phyloP scores from a whole-genome alignment of 192 early-diverging fungal species.

The Mortierella claussenii region DNA sequence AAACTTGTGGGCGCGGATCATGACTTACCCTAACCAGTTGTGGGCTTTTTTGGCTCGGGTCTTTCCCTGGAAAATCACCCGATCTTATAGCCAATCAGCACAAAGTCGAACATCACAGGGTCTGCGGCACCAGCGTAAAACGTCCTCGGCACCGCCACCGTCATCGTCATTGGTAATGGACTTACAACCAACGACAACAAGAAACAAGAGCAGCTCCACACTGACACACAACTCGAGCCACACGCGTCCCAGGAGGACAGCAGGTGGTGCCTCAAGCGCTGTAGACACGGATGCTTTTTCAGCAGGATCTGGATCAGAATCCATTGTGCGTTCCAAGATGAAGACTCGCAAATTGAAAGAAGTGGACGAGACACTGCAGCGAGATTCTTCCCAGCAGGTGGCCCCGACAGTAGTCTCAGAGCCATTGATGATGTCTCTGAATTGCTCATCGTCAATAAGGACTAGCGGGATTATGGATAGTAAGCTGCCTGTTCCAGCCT shows the following conservation, averaged over 20 bases:
- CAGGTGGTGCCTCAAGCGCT: conserved; percentile 14
- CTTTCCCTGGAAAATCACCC: conserved; percentile 35
- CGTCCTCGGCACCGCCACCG: conserved; percentile 2
- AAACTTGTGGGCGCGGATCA: conserved; percentile 14
- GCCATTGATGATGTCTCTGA: too few species aligned
- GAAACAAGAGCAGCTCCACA: too few species aligned
- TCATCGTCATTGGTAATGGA: too few species aligned
- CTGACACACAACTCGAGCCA: conserved; percentile 6
- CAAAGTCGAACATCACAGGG: conserved; percentile 14
- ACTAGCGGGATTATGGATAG: too few species aligned
- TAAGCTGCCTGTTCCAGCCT: too few species aligned
- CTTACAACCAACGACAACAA: too few species aligned
- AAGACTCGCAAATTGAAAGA: conserved; percentile 26
- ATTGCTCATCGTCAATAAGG: too few species aligned
- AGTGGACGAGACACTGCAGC: neutral
- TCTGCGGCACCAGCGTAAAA: conserved; percentile 6
- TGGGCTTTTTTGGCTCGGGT: conserved; percentile 12
- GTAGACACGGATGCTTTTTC: conserved; percentile 39
- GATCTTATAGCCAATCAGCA: conserved; percentile 8
- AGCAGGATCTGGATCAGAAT: conserved; percentile 50
- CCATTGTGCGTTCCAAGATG: conserved; percentile 23
- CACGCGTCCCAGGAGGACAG: neutral
- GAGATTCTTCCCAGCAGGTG: neutral
- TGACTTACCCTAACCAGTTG: conserved; percentile 14
- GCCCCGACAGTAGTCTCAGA: neutral